A percentile compares a stretch with the other conserved stretches of the same genome.
Conservation (phyloP, 352 stramenopile species). For the Pythium biforme region DNA sequence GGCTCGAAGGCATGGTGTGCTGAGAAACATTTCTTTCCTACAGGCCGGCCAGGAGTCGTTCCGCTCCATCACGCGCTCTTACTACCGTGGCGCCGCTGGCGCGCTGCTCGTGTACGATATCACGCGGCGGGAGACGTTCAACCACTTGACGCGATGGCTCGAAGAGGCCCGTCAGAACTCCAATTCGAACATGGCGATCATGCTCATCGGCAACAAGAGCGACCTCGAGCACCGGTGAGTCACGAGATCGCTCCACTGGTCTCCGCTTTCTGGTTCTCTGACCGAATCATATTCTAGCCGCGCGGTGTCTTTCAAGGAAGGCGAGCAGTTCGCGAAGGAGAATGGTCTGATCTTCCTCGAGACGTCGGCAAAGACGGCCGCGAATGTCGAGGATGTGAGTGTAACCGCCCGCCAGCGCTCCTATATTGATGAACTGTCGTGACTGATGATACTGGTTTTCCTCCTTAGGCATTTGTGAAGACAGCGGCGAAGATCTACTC, state of each 20-base stretch:
- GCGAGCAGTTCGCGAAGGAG: conserved; percentile 98
- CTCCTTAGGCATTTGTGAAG: conserved; percentile 90
- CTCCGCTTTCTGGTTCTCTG: background rate
- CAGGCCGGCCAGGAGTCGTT: conserved; percentile 98
- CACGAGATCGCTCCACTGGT: background rate
- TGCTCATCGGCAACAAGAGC: conserved; percentile 99
- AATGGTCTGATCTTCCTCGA: conserved; percentile 99
- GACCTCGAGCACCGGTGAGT: conserved; percentile 92
- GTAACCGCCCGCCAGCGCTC: background rate
- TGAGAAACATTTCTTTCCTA: background rate
- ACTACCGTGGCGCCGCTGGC: conserved; percentile 97
- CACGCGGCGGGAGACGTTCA: conserved; percentile 98
- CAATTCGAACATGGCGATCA: conserved; percentile 99
- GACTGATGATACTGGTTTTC: background rate
- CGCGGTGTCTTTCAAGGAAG: conserved; percentile 97
- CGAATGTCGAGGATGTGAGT: conserved; percentile 98
- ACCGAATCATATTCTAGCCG: conserved; percentile 36
- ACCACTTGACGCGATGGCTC: conserved; percentile 98
- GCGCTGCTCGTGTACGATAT: conserved; percentile 99
- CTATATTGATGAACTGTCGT: background rate
- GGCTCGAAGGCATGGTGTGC: too few relatives aligned
- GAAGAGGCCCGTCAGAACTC: conserved; percentile 98
- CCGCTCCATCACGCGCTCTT: conserved; percentile 98
- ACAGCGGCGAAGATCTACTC: conserved; percentile 96
- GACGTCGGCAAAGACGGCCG: conserved; percentile 98